Evolutionary conservation across 2,329 filamentous ascomycete species (phyloP).

Genomic region (Ascomycota sp.): DNA sequence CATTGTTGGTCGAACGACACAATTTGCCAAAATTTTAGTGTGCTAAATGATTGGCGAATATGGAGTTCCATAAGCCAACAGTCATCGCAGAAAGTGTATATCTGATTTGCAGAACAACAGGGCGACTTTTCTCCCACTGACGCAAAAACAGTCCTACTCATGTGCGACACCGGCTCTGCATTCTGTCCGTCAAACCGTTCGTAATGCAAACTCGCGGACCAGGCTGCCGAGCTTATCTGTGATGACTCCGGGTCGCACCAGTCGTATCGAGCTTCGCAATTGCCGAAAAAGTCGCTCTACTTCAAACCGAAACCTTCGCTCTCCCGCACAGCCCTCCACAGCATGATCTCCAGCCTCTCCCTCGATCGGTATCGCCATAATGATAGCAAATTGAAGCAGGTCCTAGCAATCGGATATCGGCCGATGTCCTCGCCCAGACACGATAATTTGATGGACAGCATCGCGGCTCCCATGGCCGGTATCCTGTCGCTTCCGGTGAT

Average conservation of each 20-base stretch:
- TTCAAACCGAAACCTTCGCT: conserved; percentile 86
- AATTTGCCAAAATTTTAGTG: too few species aligned
- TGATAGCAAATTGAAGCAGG: conserved; percentile 72
- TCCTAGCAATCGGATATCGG: conserved; percentile 65
- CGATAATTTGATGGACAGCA: conserved; percentile 51
- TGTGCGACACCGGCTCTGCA: too few species aligned
- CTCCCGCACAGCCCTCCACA: conserved; percentile 74
- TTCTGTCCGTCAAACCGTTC: too few species aligned
- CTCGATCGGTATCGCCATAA: conserved; percentile 49
- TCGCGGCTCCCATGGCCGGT: conserved; percentile 66
- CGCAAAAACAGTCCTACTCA: too few species aligned
- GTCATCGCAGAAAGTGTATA: too few species aligned
- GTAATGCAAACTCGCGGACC: too few species aligned
- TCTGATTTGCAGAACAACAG: too few species aligned
- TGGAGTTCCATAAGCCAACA: too few species aligned
- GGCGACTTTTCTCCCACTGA: too few species aligned
- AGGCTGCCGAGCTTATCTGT: too few species aligned
- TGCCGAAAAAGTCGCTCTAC: conserved; percentile 16
- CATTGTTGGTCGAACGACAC: too few species aligned
- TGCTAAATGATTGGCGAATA: too few species aligned
- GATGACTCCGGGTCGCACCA: not conserved
- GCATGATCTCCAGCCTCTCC: conserved; percentile 42
- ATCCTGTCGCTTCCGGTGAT: conserved; percentile 81
- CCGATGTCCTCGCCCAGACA: conserved; percentile 53
- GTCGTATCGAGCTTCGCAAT: conserved; percentile 3